These are phyloP conservation scores for Apiotrichum domesticum DNA, from an alignment of 1,284 basidiomycete genomes.

Conservation along the genomic window DNA sequence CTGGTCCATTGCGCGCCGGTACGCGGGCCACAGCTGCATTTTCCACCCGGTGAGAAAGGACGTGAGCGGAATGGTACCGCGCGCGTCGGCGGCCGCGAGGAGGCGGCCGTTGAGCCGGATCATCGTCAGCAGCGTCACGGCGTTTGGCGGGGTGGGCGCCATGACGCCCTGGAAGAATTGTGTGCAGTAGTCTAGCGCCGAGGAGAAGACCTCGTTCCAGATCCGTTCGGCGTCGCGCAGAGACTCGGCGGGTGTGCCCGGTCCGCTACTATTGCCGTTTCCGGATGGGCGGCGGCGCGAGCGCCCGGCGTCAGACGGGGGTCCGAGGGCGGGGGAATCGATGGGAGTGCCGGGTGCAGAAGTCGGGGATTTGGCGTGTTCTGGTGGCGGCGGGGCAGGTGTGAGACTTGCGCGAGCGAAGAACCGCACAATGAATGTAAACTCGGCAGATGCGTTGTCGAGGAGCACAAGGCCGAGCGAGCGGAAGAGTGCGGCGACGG, in stretches of 20 bases:
- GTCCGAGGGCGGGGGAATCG: conserved; percentile 27
- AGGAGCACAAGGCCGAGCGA: conserved; percentile 81
- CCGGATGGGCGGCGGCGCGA: conserved; percentile 5
- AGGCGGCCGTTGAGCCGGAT: conserved; percentile 79
- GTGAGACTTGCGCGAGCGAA: conserved; percentile 50
- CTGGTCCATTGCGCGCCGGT: conserved; percentile 79
- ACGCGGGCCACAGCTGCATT: conserved; percentile 81
- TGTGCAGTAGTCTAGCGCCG: conserved; percentile 73
- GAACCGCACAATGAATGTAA: conserved; percentile 75
- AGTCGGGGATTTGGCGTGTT: conserved; percentile 1
- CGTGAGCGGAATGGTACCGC: conserved; percentile 70
- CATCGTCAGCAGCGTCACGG: conserved; percentile 73
- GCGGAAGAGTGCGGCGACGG: conserved; percentile 72
- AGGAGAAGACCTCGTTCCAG: conserved; percentile 89
- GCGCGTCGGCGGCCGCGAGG: conserved; percentile 63
- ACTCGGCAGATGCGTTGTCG: conserved; percentile 88
- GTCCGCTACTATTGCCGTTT: conserved; percentile 8
- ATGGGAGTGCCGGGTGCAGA: conserved; percentile 17
- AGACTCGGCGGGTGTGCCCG: conserved; percentile 48
- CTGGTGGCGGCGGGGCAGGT: not conserved
- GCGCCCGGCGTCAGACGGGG: conserved; percentile 29
- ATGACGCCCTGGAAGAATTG: conserved; percentile 24
- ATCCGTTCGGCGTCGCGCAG: conserved; percentile 48
- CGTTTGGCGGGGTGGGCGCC: conserved; percentile 55
- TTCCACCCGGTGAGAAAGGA: conserved; percentile 70